phyloP scores from a whole-genome alignment of 805 yeast genomes.

The Aciculoconidium aculeatum region DNA sequence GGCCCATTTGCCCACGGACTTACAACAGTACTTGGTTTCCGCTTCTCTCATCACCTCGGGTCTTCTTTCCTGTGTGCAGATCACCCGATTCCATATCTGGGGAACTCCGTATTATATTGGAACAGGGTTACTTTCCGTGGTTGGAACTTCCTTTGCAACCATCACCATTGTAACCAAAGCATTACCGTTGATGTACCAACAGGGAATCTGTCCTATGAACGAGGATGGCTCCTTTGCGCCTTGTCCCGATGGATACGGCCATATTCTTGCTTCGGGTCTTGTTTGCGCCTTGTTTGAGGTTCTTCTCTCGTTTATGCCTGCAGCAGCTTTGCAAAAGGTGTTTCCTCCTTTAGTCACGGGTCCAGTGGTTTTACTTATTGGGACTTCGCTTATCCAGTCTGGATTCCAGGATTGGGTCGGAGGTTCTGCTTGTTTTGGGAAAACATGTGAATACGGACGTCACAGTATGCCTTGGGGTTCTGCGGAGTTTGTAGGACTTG shows the following conservation, averaged over 20 bases:
- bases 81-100: constrained; percentile 72
- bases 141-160: constrained; percentile 88
- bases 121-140: constrained; percentile 84
- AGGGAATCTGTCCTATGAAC: constrained; percentile 60
- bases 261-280: constrained; percentile 75
- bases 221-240: constrained; percentile 63
- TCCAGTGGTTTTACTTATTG: constrained; percentile 84
- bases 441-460: constrained; percentile 15
- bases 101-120: constrained; percentile 75
- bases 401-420: constrained; percentile 88
- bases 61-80: constrained; percentile 64
- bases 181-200: constrained; percentile 72
- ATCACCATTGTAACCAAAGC: constrained; percentile 73
- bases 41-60: constrained; percentile 36
- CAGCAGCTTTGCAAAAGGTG: constrained; percentile 57
- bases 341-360: constrained; percentile 93
- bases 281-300: constrained; percentile 75
- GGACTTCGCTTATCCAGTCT: constrained; percentile 58
- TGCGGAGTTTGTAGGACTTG: constrained; percentile 81
- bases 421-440: constrained; percentile 62
- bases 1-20: constrained; percentile 49
- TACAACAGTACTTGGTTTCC: constrained; percentile 33
- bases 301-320: constrained; percentile 69
- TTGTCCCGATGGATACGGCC: constrained; percentile 90
- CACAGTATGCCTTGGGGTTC: constrained; percentile 72